phyloP scores from a whole-genome alignment of 1,139 yeast species.

The Oligophagozyma castellii region DNA sequence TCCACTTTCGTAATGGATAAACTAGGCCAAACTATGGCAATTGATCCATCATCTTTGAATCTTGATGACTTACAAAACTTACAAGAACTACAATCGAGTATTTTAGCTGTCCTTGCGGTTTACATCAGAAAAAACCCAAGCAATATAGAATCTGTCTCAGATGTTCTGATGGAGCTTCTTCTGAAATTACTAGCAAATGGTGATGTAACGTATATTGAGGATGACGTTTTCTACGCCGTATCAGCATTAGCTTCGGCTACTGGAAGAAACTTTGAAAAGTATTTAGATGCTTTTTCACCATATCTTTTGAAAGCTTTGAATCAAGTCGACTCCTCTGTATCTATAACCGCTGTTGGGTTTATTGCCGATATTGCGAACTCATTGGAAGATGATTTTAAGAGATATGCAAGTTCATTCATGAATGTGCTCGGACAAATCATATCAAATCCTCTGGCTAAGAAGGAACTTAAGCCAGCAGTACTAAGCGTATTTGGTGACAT shows the following conservation, averaged over 20 bases:
- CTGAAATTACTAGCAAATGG: conserved; percentile 49
- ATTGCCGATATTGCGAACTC: conserved; percentile 97
- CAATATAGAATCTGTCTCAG: conserved; percentile 58
- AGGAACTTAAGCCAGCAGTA: conserved; percentile 76
- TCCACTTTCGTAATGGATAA: conserved; percentile 65
- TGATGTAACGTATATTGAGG: conserved; percentile 74
- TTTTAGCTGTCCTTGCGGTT: conserved; percentile 75
- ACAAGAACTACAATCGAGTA: conserved; percentile 81
- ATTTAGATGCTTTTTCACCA: conserved; percentile 74
- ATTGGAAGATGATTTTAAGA: conserved; percentile 56
- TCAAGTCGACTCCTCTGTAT: conserved; percentile 71
- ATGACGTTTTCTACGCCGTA: conserved; percentile 83
- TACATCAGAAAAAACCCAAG: conserved; percentile 72
- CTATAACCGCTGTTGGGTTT: conserved; percentile 83
- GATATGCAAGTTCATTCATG: conserved; percentile 74
- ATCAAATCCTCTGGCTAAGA: conserved; percentile 50
- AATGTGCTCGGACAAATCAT: conserved; percentile 61
- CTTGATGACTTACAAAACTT: conserved; percentile 63
- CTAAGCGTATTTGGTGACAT: conserved; percentile 95
- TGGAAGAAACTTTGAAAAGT: conserved; percentile 54
- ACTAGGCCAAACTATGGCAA: conserved; percentile 48
- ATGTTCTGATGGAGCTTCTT: conserved; percentile 72
- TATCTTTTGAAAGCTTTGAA: conserved; percentile 63
- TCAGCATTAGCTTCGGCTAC: conserved; percentile 79
- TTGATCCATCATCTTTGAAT: conserved; percentile 40